phyloP scores from a whole-genome alignment of 108 stramenopile species.

The Skeletonema grethae region DNA sequence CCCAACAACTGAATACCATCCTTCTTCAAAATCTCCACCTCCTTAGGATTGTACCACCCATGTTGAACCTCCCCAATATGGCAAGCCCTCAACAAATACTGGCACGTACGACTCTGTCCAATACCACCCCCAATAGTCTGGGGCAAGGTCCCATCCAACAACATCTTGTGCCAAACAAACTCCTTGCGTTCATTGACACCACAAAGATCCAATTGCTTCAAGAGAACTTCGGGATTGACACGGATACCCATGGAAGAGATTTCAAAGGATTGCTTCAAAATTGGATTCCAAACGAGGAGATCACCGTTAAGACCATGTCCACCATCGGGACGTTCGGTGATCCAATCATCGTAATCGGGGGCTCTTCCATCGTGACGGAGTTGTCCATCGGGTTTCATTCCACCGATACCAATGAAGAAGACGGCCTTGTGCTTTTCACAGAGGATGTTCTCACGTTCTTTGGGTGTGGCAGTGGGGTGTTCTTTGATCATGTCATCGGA shows the following conservation, averaged over 20 bases:
- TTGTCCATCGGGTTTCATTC: slow-evolving; percentile 33
- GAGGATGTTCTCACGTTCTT: slow-evolving; percentile 47
- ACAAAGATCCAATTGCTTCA: slow-evolving; percentile 41
- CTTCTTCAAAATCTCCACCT: slow-evolving; percentile 46
- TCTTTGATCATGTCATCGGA: slow-evolving; percentile 34
- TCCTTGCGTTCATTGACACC: slow-evolving; percentile 27
- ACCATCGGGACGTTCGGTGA: slow-evolving; percentile 34
- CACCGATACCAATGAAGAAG: slow-evolving; percentile 50
- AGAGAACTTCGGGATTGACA: slow-evolving; percentile 32
- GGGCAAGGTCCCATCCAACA: slow-evolving; percentile 50
- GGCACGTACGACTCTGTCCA: slow-evolving; percentile 49
- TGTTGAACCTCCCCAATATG: slow-evolving; percentile 62
- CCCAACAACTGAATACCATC: slow-evolving; percentile 39
- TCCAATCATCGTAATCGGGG: slow-evolving; percentile 50
- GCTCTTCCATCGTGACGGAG: slow-evolving; percentile 46
- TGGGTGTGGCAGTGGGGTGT: slow-evolving; percentile 38
- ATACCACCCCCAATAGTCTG: slow-evolving; percentile 58
- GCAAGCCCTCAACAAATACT: slow-evolving; percentile 45
- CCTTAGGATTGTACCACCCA: slow-evolving; percentile 57
- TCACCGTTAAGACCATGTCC: slow-evolving; percentile 45
- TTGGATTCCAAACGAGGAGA: slow-evolving; percentile 45
- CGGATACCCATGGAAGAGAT: slow-evolving; percentile 52
- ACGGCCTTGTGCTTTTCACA: slow-evolving; percentile 43
- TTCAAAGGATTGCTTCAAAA: slow-evolving; percentile 38
- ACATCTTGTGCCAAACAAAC: slow-evolving; percentile 50